Evolutionary conservation across 1,284 basidiomycete species (phyloP).

Genomic region (Apiotrichum gamsii): DNA sequence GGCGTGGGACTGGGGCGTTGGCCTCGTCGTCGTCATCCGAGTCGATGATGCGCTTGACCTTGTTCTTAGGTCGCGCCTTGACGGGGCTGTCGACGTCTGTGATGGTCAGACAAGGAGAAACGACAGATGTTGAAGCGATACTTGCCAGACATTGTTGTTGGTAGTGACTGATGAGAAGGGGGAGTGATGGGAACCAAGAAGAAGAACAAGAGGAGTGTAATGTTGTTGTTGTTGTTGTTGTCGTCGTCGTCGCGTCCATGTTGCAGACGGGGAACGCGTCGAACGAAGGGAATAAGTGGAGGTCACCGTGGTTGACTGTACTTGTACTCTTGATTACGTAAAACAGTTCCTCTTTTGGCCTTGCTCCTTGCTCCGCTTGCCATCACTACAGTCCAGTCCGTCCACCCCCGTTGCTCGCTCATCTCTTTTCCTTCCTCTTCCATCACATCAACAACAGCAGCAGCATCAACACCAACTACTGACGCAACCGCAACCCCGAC

Average conservation of each 20-base stretch:
- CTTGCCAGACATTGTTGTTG: conserved; percentile 15
- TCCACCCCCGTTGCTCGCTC: neutral
- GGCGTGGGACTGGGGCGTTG: neutral
- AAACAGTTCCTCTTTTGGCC: too few species aligned
- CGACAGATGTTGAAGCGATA: neutral
- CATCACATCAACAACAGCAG: neutral
- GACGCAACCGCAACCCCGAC: too few species aligned
- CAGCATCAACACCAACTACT: neutral
- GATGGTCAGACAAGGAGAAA: too few species aligned
- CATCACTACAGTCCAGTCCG: too few species aligned
- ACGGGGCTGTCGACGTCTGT: conserved; percentile 23
- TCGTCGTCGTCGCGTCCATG: too few species aligned
- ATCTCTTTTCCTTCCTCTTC: neutral
- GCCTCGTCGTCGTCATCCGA: conserved; percentile 59
- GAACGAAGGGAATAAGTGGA: too few species aligned
- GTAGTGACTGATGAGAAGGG: neutral
- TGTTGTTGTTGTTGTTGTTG: too few species aligned
- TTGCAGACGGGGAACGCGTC: too few species aligned
- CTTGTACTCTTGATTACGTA: neutral
- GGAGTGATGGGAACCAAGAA: neutral
- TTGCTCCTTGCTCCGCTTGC: too few species aligned
- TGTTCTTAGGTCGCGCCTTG: conserved; percentile 31
- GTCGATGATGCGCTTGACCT: conserved; percentile 58
- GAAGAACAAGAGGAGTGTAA: neutral
- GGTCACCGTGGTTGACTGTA: conserved; percentile 1